A percentile compares a stretch with the other conserved stretches of the same genome.
These are phyloP conservation scores for Periconia sp. DNA, from an alignment of 2,329 filamentous ascomycete species.

Conservation along the genomic window DNA sequence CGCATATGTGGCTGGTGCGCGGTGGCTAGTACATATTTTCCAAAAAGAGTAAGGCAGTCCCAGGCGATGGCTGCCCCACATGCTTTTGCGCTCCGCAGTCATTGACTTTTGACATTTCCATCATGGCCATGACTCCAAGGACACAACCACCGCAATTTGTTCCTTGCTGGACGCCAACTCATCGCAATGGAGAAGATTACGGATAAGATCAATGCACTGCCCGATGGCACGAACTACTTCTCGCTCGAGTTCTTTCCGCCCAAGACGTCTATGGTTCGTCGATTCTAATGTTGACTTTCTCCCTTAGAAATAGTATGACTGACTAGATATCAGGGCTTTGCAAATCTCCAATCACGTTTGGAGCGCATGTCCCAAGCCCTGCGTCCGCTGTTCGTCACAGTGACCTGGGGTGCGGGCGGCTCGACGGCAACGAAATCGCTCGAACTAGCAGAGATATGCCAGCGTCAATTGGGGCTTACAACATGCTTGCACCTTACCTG, in stretches of 20 bases:
- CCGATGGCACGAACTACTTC: slow-evolving; percentile 82
- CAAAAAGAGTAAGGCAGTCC: slow-evolving; percentile 1
- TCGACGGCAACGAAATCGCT: slow-evolving; percentile 90
- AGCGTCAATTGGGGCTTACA: slow-evolving; percentile 87
- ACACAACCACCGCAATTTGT: too few species aligned
- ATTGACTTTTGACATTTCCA: slow-evolving; percentile 18
- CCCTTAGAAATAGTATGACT: slow-evolving; percentile 6
- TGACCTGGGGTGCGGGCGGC: slow-evolving; percentile 97
- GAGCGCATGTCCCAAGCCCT: slow-evolving; percentile 94
- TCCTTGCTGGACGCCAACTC: slow-evolving; percentile 3
- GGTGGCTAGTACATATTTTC: too few species aligned
- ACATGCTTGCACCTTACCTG: slow-evolving; percentile 97
- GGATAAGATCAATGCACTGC: slow-evolving; percentile 91
- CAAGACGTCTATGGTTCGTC: slow-evolving; percentile 81
- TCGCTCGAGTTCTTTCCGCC: slow-evolving; percentile 99
- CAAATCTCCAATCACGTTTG: slow-evolving; percentile 89
- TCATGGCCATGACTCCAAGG: slow-evolving; percentile 38
- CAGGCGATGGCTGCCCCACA: slow-evolving; percentile 27
- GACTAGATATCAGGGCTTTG: slow-evolving; percentile 67
- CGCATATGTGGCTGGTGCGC: background rate
- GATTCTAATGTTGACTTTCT: slow-evolving; percentile 22
- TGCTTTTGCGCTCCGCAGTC: slow-evolving; percentile 25
- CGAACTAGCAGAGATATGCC: slow-evolving; percentile 92
- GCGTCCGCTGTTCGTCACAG: slow-evolving; percentile 91
- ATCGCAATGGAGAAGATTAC: slow-evolving; percentile 71